Evolutionary conservation across 345 rosid genomes (phyloP).

Genomic region (Moringa oleifera): DNA sequence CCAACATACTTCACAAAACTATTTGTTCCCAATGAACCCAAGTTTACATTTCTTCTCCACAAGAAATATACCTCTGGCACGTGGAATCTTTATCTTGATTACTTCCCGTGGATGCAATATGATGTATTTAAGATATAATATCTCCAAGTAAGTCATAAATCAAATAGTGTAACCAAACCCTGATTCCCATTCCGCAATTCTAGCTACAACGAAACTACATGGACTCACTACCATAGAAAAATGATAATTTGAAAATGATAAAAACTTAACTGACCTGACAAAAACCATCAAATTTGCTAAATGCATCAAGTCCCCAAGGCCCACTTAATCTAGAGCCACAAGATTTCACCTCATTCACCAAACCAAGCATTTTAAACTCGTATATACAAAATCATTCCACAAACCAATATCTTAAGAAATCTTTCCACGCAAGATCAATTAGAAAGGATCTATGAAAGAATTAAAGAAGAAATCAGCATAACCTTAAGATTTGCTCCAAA

Average conservation of each 20-base stretch:
- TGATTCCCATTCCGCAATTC: not conserved
- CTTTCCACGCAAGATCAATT: conserved; percentile 1
- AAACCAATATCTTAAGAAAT: not conserved
- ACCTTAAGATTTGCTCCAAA: conserved; percentile 95
- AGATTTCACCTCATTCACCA: not conserved
- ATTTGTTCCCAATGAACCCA: no score
- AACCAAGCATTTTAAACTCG: not conserved
- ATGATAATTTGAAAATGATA: not conserved
- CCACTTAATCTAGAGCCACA: not conserved
- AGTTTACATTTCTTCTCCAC: not conserved
- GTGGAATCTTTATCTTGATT: not conserved
- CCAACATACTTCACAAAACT: not conserved
- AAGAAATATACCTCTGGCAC: not conserved
- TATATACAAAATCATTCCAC: not conserved
- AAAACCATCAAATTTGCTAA: not conserved
- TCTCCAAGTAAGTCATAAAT: no score
- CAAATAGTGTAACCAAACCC: not conserved
- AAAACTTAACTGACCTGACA: not conserved
- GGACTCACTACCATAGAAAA: not conserved
- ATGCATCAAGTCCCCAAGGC: not conserved
- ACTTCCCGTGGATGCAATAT: no score
- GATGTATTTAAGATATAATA: no score
- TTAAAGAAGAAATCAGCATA: not conserved
- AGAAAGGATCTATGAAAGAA: not conserved
- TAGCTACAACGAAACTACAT: not conserved